phyloP scores from a whole-genome alignment of 306 rosid genomes.

The Citrullus mucosospermus region DNA sequence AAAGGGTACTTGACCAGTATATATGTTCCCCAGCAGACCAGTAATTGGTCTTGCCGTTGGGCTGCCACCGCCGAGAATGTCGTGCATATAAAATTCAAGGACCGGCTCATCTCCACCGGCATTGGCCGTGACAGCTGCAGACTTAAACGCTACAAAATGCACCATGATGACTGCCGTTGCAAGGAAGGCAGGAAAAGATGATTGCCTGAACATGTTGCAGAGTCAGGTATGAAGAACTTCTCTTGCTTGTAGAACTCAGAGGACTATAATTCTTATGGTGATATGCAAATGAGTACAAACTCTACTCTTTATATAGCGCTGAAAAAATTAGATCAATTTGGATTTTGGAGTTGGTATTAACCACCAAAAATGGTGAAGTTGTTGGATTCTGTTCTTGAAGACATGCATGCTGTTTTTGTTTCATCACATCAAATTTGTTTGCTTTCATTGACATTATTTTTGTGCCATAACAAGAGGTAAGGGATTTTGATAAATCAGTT shows the following conservation, averaged over 20 bases:
- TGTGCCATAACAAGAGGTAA: neutral
- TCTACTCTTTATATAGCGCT: slow-evolving; percentile 17
- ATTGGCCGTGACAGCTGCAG: slow-evolving; percentile 32
- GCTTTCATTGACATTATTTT: neutral
- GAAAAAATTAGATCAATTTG: slow-evolving; percentile 14
- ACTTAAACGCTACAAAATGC: slow-evolving; percentile 13
- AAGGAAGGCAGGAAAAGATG: slow-evolving; percentile 13
- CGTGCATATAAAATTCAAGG: slow-evolving; percentile 78
- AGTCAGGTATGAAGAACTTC: neutral
- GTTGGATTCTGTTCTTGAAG: slow-evolving; percentile 18
- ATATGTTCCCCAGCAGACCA: slow-evolving; percentile 68
- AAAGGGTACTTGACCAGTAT: slow-evolving; percentile 80
- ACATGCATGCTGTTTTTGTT: neutral
- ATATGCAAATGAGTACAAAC: slow-evolving; percentile 9
- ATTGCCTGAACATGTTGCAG: slow-evolving; percentile 22
- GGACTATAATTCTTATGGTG: neutral
- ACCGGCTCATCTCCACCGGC: slow-evolving; percentile 41
- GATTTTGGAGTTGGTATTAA: slow-evolving; percentile 48
- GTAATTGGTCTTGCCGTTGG: slow-evolving; percentile 83
- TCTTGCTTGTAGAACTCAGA: neutral
- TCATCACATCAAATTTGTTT: neutral
- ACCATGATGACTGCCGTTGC: slow-evolving; percentile 18
- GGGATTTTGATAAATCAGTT: neutral
- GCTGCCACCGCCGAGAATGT: slow-evolving; percentile 65
- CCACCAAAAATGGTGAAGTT: slow-evolving; percentile 27